Base-by-base conservation (phyloP, 116 monocot species). In the Thalassia testudinum region DNA sequence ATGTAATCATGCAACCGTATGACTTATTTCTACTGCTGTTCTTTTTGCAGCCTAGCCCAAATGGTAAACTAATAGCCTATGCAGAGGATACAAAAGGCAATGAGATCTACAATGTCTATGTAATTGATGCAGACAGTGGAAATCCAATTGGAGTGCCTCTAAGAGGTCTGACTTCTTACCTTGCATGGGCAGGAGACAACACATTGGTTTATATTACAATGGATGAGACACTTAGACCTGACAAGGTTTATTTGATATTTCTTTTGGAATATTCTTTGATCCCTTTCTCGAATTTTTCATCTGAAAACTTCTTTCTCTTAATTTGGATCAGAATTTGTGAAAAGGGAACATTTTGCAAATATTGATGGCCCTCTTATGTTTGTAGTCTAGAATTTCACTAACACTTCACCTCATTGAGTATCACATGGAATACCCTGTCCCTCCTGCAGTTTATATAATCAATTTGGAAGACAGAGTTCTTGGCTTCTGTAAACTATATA, bases 1-100 rank as follows among this genome's bases (percentile, higher is more conserved):
- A 5, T 48, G 14, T 12, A 48, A n/a, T 19, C 47, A n/a, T 5
- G 21, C 47, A 19, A n/a, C 21, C 47, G 3, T 23, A 21, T 24
- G 18, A 15, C 24, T 57, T 7, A 2, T 22, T 12, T 23, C 24
- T 25, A 22, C 26, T 51, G n/a, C n/a, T 26, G 22, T 23, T 56
- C 2, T 22, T 55, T 65, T 63, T 26, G 28, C 60, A 81, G 81
- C 66, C 70, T 30, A 73, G 75, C 34, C 75, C 80, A 17, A 72
- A 80, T 66, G 67, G 69, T 63, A 75, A 60, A 53, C 52, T 71
- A 14, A 59, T 65, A 23, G 59, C 71, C 47, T 71, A 71, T 65
- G 59, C 99, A 59, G 90, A 99, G 71, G 99, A 99, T 47, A 90
- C 67, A 25, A 99, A 86, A 71, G 99, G 99, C 27, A 60, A 99